Evolutionary conservation across 2,329 filamentous ascomycete species (phyloP), one percentile per base, ranked within the genome.

Genomic region (Periconia digitata): DNA sequence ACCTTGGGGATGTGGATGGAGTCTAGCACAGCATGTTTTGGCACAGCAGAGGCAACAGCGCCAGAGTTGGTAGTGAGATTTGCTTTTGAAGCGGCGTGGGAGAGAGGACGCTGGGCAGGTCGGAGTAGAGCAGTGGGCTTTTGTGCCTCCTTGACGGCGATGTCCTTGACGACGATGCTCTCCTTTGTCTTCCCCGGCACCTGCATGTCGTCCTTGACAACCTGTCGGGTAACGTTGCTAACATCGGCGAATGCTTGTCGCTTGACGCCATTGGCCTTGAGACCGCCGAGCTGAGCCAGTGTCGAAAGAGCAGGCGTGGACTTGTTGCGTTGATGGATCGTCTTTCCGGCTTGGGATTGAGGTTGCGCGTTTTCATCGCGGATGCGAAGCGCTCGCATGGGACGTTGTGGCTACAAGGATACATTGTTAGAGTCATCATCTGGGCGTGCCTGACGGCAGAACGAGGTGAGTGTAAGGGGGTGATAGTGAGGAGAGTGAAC

Each of bases 171-270:
- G 55, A 65, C 55, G 59, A 59, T 68, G 22, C 65, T 63, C 16
- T 66, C 65, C 29, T 72, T 72, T 35, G 73, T 71, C 50, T 69
- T 67, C 49, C 71, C 74, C 22, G 67, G 58, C 21, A 82, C 64
- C 44, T 74, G 74, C 32, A 76, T 76, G 60, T 87, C 84, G 67
- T 87, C 84, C 59, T 82, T 81, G 47, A 63, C 59, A 54, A 65
- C 23, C 22, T 59, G 62, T 44, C 64, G 72, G 35, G 77, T 65
- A 39, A 80, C 85, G 64, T 92, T 92, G 77, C 88, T 94, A 53
- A 94, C 81, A 68, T 95, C 91, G 42, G 83, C 88, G 71, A 95
- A 91, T 12, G 85, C 89, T 53, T 85, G 85, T 58, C 91, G 85
- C 76, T 92, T 94, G 46, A 85, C 78, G 48, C 82, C 79, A 43